These are phyloP conservation scores for Cutaneotrichosporon daszewskae DNA, from an alignment of 1,284 basidiomycete genomes.

Conservation along the genomic window DNA sequence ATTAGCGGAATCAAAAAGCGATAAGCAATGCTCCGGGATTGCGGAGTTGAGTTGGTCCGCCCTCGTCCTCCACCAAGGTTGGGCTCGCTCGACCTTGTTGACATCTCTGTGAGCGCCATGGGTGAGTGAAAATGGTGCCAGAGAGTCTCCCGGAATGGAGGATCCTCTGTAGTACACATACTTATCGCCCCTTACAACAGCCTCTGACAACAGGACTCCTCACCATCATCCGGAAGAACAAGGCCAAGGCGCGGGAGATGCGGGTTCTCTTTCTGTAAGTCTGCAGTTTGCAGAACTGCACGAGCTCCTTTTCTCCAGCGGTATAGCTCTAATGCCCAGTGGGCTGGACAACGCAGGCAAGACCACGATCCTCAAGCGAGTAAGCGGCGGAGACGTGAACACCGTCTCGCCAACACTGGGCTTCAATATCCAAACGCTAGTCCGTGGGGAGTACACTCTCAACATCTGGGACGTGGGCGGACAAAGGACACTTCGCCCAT, in stretches of 20 bases:
- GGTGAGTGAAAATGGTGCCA: too few relatives aligned
- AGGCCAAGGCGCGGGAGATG: conserved; percentile 92
- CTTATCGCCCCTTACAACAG: too few relatives aligned
- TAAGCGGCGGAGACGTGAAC: conserved; percentile 83
- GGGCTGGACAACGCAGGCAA: conserved; percentile 99
- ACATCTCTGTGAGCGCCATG: too few relatives aligned
- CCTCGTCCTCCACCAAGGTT: too few relatives aligned
- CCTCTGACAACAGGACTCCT: conserved; percentile 63
- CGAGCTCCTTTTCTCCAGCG: not conserved
- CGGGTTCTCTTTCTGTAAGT: conserved; percentile 87
- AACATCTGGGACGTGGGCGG: conserved; percentile 99
- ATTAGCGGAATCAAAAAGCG: too few relatives aligned
- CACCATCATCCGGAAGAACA: conserved; percentile 94
- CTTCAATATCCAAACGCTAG: conserved; percentile 97
- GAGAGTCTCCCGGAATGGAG: too few relatives aligned
- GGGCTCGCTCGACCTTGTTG: too few relatives aligned
- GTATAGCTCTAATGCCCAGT: too few relatives aligned
- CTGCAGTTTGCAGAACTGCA: not conserved
- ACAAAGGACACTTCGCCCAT: conserved; percentile 88
- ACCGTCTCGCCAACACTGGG: conserved; percentile 89
- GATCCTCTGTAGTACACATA: too few relatives aligned
- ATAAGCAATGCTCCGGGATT: too few relatives aligned
- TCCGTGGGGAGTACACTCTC: conserved; percentile 83
- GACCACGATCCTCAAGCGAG: conserved; percentile 92
- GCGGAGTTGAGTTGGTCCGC: too few relatives aligned